Percentiles rank a stretch among this genome's conserved stretches.
Conservation (phyloP, 1,284 basidiomycete genomes). For the Tilletiopsis washingtonensis region DNA sequence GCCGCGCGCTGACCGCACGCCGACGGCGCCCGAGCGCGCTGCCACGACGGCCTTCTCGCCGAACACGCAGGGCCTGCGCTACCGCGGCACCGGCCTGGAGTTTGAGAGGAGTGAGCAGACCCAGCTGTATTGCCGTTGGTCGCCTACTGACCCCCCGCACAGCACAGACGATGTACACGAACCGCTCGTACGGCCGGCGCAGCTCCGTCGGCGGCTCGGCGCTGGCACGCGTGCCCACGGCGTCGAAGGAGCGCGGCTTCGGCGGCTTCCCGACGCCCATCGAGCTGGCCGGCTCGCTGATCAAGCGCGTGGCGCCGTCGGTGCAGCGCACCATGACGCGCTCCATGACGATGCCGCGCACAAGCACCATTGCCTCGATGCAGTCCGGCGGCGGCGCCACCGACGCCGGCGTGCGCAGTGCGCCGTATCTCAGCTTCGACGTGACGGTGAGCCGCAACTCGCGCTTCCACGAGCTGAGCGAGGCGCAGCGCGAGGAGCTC, state of each 20-base stretch:
- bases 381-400: conserved; percentile 46
- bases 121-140: not conserved
- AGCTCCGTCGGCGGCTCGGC: conserved; percentile 27
- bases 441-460: conserved; percentile 60
- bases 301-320: conserved; percentile 21
- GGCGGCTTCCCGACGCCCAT: conserved; percentile 84
- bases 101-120: conserved; percentile 14
- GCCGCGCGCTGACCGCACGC: conserved; percentile 13
- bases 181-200: conserved; percentile 15
- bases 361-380: conserved; percentile 56
- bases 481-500: conserved; percentile 79
- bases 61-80: conserved; percentile 9
- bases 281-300: conserved; percentile 55
- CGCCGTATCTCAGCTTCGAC: conserved; percentile 78
- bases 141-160: not conserved
- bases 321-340: conserved; percentile 26
- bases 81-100: conserved; percentile 12
- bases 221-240: conserved; percentile 46
- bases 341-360: conserved; percentile 60
- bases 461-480: conserved; percentile 68
- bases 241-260: conserved; percentile 53
- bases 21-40: too few species aligned
- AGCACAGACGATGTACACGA: conserved; percentile 19
- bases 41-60: not conserved
- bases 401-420: conserved; percentile 43